A percentile compares a stretch with the other conserved stretches of the same genome.
These are phyloP conservation scores for Paecilomyces fulvus DNA, from an alignment of 2,329 filamentous ascomycete species.

Conservation along the genomic window DNA sequence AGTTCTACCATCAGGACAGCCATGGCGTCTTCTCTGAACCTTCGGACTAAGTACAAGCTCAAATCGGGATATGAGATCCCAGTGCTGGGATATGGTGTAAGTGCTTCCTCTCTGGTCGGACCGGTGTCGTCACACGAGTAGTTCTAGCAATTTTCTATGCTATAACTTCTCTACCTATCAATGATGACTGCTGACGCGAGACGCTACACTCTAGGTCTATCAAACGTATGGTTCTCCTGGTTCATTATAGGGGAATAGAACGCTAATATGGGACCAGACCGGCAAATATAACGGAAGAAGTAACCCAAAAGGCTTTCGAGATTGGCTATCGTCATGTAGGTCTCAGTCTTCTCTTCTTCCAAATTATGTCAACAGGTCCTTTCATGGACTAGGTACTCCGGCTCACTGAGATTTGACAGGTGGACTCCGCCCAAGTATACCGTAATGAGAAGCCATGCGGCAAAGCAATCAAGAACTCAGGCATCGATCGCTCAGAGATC, in stretches of 20 bases:
- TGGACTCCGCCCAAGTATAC: conserved; percentile 53
- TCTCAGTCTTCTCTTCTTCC: neutral
- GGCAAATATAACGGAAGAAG: conserved; percentile 47
- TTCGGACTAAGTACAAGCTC: conserved; percentile 39
- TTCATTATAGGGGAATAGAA: neutral
- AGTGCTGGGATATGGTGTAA: conserved; percentile 50
- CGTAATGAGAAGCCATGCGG: conserved; percentile 50
- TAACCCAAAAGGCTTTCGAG: conserved; percentile 49
- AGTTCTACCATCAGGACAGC: neutral
- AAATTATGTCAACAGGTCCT: neutral
- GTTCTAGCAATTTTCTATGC: neutral
- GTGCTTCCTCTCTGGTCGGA: conserved; percentile 11
- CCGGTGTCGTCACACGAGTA: neutral
- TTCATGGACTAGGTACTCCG: neutral
- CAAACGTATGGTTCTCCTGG: conserved; percentile 24
- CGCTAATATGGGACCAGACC: conserved; percentile 34
- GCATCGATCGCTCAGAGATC: conserved; percentile 45
- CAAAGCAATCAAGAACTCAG: conserved; percentile 44
- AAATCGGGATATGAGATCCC: conserved; percentile 56
- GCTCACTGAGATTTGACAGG: conserved; percentile 18
- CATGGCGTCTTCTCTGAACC: conserved; percentile 13
- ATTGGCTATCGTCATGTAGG: conserved; percentile 50
- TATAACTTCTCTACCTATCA: neutral
- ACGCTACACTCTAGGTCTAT: conserved; percentile 22
- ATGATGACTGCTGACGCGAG: neutral